A percentile compares a stretch with the other conserved stretches of the same genome.
These are phyloP conservation scores for Saccharomycopsis hybrid DNA, from an alignment of 1,139 yeast species.

Conservation along the genomic window DNA sequence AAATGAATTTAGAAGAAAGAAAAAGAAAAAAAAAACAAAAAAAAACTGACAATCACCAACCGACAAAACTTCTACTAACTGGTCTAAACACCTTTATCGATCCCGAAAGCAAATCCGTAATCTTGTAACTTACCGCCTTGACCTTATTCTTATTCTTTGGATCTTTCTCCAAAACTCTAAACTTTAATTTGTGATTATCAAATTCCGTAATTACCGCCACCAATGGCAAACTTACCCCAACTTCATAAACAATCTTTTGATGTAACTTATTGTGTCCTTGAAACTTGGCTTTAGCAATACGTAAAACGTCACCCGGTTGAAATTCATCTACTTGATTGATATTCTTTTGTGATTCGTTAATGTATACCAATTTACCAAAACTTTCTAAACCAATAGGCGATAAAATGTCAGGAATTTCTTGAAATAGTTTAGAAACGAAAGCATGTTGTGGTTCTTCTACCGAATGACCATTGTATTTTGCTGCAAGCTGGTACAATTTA, in stretches of 20 bases:
- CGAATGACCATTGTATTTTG: slow-evolving; percentile 34
- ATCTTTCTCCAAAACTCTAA: slow-evolving; percentile 64
- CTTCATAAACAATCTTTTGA: slow-evolving; percentile 38
- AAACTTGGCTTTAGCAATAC: slow-evolving; percentile 69
- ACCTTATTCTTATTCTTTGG: slow-evolving; percentile 50
- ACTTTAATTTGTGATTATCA: slow-evolving; percentile 69
- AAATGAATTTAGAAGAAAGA: too few relatives aligned
- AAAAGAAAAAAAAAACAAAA: too few relatives aligned
- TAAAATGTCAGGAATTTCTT: slow-evolving; percentile 37
- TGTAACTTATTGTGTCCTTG: slow-evolving; percentile 58
- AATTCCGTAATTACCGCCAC: slow-evolving; percentile 51
- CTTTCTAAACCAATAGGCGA: slow-evolving; percentile 47
- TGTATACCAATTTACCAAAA: slow-evolving; percentile 68
- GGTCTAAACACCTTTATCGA: slow-evolving; percentile 72
- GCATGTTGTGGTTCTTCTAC: slow-evolving; percentile 18
- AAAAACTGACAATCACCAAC: slow-evolving; percentile 38
- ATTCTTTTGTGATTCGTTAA: slow-evolving; percentile 40
- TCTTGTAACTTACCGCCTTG: slow-evolving; percentile 55
- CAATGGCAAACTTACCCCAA: slow-evolving; percentile 43
- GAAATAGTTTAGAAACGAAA: slow-evolving; percentile 29
- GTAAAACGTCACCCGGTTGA: slow-evolving; percentile 77
- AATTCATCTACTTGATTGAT: slow-evolving; percentile 52
- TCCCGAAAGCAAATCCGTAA: slow-evolving; percentile 73
- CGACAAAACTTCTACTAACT: slow-evolving; percentile 54
- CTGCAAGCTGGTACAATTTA: slow-evolving; percentile 38